phyloP scores from a whole-genome alignment of 768 basidiomycete species.

The Candolleomyces eurysporus region DNA sequence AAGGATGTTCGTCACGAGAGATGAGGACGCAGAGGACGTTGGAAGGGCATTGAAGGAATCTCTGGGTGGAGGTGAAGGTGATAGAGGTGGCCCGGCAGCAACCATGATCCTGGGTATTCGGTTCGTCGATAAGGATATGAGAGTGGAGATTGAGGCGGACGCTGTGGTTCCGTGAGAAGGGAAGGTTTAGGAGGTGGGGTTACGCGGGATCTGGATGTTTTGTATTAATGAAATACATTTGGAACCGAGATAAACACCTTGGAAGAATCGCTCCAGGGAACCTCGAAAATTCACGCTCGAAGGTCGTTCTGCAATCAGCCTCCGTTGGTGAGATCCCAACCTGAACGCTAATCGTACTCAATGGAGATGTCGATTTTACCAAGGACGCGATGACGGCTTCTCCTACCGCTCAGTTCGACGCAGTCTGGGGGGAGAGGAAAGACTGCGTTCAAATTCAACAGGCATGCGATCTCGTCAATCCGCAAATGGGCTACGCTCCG shows the following conservation, averaged over 20 bases:
- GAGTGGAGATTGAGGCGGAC: slow-evolving; percentile 56
- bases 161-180: slow-evolving; percentile 27
- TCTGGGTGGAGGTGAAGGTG: slow-evolving; percentile 26
- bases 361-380: too few relatives aligned
- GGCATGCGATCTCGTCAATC: too few relatives aligned
- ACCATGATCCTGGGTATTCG: slow-evolving; percentile 51
- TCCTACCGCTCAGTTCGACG: too few relatives aligned
- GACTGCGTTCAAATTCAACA: too few relatives aligned
- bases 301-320: too few relatives aligned
- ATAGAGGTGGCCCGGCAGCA: slow-evolving; percentile 40
- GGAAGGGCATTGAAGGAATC: slow-evolving; percentile 41
- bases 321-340: too few relatives aligned
- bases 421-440: too few relatives aligned
- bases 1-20: slow-evolving; percentile 46
- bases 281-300: too few relatives aligned
- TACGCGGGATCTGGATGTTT: neutral
- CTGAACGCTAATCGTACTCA: too few relatives aligned
- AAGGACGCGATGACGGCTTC: too few relatives aligned
- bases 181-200: neutral
- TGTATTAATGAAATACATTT: neutral
- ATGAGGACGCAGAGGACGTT: slow-evolving; percentile 37
- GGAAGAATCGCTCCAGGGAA: too few relatives aligned
- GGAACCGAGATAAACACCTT: neutral
- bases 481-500: too few relatives aligned
- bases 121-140: slow-evolving; percentile 48